Evolutionary conservation across 345 rosid genomes (phyloP).

Genomic region (Gossypioides kirkii): DNA sequence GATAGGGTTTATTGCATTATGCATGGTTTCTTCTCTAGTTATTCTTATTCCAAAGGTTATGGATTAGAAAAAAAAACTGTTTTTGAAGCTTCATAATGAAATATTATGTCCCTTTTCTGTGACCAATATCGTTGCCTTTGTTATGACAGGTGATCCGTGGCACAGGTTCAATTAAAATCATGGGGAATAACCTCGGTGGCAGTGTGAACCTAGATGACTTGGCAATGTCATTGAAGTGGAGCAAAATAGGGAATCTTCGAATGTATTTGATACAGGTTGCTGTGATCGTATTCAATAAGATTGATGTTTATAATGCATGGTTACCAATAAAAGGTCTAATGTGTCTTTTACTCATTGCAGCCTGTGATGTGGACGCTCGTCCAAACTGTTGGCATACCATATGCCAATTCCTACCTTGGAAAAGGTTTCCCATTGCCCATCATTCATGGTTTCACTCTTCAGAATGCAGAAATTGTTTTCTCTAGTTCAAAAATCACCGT

Average conservation of each 20-base stretch:
- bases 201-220: slow-evolving; percentile 65
- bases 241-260: slow-evolving; percentile 77
- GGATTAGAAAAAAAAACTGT: not conserved
- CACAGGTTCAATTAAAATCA: slow-evolving; percentile 60
- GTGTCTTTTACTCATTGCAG: slow-evolving; percentile 33
- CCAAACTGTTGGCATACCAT: slow-evolving; percentile 78
- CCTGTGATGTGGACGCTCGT: slow-evolving; percentile 87
- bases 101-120: not conserved
- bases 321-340: not conserved
- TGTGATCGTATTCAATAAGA: not conserved
- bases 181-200: slow-evolving; percentile 80
- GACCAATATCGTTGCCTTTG: not conserved
- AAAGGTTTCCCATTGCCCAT: slow-evolving; percentile 85
- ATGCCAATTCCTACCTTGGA: slow-evolving; percentile 61
- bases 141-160: slow-evolving; percentile 56
- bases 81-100: not conserved
- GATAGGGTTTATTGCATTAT: not conserved
- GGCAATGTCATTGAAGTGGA: slow-evolving; percentile 82
- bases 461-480: slow-evolving; percentile 51
- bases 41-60: not conserved
- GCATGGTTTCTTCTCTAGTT: not conserved
- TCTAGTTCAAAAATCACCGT: slow-evolving; percentile 53
- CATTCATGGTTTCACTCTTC: slow-evolving; percentile 76
- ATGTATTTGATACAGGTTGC: slow-evolving; percentile 68
- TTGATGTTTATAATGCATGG: not conserved